phyloP scores from a whole-genome alignment of 78 protist genomes.

The Capsaspora owczarzaki region DNA sequence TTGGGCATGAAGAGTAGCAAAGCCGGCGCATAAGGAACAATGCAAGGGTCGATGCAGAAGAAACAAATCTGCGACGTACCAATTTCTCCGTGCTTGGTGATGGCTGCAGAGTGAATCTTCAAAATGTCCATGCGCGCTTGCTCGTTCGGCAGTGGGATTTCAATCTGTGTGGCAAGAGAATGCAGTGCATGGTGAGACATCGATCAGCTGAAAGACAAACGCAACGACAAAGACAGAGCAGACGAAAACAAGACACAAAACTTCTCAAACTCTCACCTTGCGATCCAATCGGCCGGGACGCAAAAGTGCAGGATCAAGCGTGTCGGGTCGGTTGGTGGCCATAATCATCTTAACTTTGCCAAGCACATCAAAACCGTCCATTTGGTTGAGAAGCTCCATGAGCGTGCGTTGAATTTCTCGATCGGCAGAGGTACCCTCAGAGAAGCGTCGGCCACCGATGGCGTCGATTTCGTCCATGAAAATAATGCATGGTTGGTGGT shows the following conservation, averaged over 20 bases:
- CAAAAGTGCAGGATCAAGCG: conserved; percentile 93
- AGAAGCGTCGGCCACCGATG: conserved; percentile 95
- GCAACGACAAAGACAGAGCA: background rate
- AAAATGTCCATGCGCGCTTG: conserved; percentile 81
- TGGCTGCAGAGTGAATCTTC: conserved; percentile 89
- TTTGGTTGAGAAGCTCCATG: conserved; percentile 96
- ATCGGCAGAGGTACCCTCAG: conserved; percentile 95
- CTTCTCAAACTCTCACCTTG: conserved; percentile 14
- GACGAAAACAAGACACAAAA: background rate
- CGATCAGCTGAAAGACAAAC: background rate
- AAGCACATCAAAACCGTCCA: conserved; percentile 96
- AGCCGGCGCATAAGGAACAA: background rate
- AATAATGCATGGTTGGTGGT: conserved; percentile 97
- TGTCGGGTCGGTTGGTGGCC: conserved; percentile 99
- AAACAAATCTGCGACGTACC: conserved; percentile 27
- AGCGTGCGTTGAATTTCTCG: conserved; percentile 98
- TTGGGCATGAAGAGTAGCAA: background rate
- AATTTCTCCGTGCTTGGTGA: conserved; percentile 89
- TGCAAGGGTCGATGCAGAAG: background rate
- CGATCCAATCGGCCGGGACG: conserved; percentile 95
- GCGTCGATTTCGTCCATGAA: conserved; percentile 99
- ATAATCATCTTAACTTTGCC: conserved; percentile 95
- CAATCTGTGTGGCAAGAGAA: conserved; percentile 76
- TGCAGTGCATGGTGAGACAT: background rate
- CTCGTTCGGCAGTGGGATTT: conserved; percentile 98